Base-by-base conservation (phyloP, 1,284 basidiomycete species). In the Leucoagaricus sp. region DNA sequence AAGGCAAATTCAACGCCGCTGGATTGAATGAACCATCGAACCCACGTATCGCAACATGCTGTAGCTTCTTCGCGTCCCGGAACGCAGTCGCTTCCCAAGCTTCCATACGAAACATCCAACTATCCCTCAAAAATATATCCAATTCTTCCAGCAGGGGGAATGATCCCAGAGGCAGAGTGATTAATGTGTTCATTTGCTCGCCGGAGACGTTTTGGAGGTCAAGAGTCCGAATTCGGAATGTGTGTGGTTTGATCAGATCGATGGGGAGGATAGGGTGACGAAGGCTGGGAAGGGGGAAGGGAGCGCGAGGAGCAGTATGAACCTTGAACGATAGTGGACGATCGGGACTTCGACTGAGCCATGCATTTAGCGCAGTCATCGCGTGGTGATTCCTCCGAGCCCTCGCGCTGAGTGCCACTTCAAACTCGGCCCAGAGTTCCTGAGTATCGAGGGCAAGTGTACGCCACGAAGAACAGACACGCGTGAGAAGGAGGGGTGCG, bases 21-120 rank as follows among this genome's bases (percentile, higher is more conserved):
- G 55, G 55, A 41, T 51, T 52, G 28, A 57, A 57, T n/a, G 55
- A 46, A 3, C 55, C 55, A 41, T 57, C 55, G 6, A 57, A 51
- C 2, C 55, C 55, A 26, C 33, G 36, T 28, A 57, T 26, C 26
- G 42, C 13, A 9, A 57, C 41, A 10, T 33, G 46, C 47, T 15
- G 34, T 34, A 57, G 21, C 13, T 21, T 45, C 5, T 21, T 36
- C 13, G 55, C 48, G 28, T 47, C 55, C 13, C 40, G 8, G 23
- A 57, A 57, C 9, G 55, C 55, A 2, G 49, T 57, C 0, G 41
- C 55, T 25, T 56, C 55, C 31, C 41, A 38, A 17, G 42, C 49
- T 17, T 51, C 42, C 34, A 46, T 40, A 8, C 55, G 55, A 15
- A 51, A 50, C 42, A 51, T 47, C 55, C 55, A 57, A 36, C 55